Evolutionary conservation across 2,329 filamentous ascomycete genomes (phyloP).

Genomic region (Xylariaceae sp.): DNA sequence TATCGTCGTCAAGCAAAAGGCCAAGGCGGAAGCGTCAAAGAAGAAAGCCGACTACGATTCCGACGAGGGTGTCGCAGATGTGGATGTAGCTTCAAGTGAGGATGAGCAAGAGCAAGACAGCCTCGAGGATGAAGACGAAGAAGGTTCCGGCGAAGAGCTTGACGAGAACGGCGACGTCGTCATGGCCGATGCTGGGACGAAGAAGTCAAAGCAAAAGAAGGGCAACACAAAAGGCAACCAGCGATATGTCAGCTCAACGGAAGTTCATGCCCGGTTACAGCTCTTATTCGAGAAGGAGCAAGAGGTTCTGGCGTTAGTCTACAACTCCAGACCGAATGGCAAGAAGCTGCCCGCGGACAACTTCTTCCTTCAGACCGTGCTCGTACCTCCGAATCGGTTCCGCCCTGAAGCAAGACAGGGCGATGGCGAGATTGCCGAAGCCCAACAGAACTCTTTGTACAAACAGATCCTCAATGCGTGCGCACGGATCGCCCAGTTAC

Average conservation of each 20-base stretch:
- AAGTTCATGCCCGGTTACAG: constrained; percentile 72
- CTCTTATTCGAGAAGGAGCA: constrained; percentile 83
- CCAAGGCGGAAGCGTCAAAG: constrained; percentile 25
- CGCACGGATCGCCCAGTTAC: constrained; percentile 67
- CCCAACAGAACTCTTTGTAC: constrained; percentile 82
- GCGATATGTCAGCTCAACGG: constrained; percentile 74
- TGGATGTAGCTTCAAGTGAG: constrained; percentile 47
- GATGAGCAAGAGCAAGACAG: constrained; percentile 39
- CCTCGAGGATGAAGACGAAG: constrained; percentile 23
- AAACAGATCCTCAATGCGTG: constrained; percentile 76
- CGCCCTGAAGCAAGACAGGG: constrained; percentile 81
- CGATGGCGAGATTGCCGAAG: constrained; percentile 75
- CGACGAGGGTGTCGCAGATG: constrained; percentile 67
- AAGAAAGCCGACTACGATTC: constrained; percentile 42
- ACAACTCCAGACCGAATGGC: constrained; percentile 63
- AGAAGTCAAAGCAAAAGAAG: constrained; percentile 34
- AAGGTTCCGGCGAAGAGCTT: constrained; percentile 43
- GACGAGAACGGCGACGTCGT: constrained; percentile 54
- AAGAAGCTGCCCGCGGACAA: constrained; percentile 73
- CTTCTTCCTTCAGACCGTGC: constrained; percentile 83
- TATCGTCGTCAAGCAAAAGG: constrained; percentile 48
- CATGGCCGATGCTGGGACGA: constrained; percentile 46
- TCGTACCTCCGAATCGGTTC: constrained; percentile 90
- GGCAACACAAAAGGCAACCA: constrained; percentile 43
- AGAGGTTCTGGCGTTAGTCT: constrained; percentile 78